Evolutionary conservation across 1,139 yeast genomes (phyloP).

Genomic region (Pichia sp.): DNA sequence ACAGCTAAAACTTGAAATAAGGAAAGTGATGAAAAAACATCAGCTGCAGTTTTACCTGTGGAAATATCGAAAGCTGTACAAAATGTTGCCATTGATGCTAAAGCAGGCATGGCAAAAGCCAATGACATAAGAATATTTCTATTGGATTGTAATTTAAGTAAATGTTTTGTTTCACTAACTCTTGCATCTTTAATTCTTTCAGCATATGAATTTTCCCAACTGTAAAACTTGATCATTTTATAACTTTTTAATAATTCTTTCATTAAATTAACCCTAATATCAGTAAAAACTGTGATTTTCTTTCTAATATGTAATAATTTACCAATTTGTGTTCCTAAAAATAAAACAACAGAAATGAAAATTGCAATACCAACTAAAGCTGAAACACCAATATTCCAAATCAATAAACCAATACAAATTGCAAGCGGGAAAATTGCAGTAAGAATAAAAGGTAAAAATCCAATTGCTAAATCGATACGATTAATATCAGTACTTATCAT

Average conservation of each 20-base stretch:
- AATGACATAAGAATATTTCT: slow-evolving; percentile 38
- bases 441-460: slow-evolving; percentile 64
- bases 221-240: slow-evolving; percentile 42
- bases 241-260: slow-evolving; percentile 42
- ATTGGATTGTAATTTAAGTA: slow-evolving; percentile 37
- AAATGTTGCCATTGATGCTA: slow-evolving; percentile 55
- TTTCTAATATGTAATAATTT: slow-evolving; percentile 39
- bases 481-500: slow-evolving; percentile 73
- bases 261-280: slow-evolving; percentile 36
- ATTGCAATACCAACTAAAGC: slow-evolving; percentile 64
- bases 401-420: slow-evolving; percentile 55
- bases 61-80: slow-evolving; percentile 54
- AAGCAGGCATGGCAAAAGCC: slow-evolving; percentile 38
- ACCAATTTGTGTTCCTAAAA: slow-evolving; percentile 32
- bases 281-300: slow-evolving; percentile 41
- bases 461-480: slow-evolving; percentile 67
- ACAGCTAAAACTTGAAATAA: slow-evolving; percentile 57
- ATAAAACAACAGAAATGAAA: slow-evolving; percentile 33
- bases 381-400: slow-evolving; percentile 64
- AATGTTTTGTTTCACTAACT: slow-evolving; percentile 36
- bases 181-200: slow-evolving; percentile 35
- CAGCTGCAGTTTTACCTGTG: slow-evolving; percentile 54
- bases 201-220: slow-evolving; percentile 46
- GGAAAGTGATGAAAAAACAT: slow-evolving; percentile 74
- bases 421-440: slow-evolving; percentile 54